Conservation (phyloP, 768 basidiomycete species). For the Panaeolus cyanescens region DNA sequence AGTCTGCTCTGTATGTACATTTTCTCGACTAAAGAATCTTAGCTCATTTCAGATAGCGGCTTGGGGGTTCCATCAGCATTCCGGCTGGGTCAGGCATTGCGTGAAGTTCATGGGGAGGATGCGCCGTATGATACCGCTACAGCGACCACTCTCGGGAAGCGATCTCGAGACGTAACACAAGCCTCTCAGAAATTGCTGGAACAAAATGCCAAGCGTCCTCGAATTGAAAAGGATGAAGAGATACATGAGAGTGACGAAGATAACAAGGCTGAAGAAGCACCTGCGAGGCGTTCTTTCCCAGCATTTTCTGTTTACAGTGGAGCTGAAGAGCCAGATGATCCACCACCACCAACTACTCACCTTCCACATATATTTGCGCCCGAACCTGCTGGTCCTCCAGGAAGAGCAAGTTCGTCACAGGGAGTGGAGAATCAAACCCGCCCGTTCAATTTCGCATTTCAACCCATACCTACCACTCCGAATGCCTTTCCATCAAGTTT, state of each 20-base stretch:
- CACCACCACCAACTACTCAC: slow-evolving; percentile 51
- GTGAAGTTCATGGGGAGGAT: not conserved
- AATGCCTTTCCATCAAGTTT: slow-evolving; percentile 47
- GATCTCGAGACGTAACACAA: slow-evolving; percentile 50
- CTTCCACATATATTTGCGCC: slow-evolving; percentile 54
- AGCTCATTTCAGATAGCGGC: slow-evolving; percentile 15
- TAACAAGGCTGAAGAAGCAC: slow-evolving; percentile 10
- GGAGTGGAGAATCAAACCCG: slow-evolving; percentile 50
- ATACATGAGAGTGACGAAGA: slow-evolving; percentile 12
- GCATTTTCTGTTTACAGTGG: slow-evolving; percentile 19
- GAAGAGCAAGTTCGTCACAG: slow-evolving; percentile 13
- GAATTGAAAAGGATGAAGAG: slow-evolving; percentile 22
- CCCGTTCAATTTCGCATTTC: slow-evolving; percentile 54
- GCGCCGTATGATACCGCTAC: slow-evolving; percentile 14
- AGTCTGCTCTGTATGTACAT: slow-evolving; percentile 18
- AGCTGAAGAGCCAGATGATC: slow-evolving; percentile 30
- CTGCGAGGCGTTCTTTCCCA: slow-evolving; percentile 9
- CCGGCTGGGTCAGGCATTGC: not conserved
- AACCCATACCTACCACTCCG: slow-evolving; percentile 54
- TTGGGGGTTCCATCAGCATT: slow-evolving; percentile 22
- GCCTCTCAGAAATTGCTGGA: not conserved
- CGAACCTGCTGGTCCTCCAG: slow-evolving; percentile 38
- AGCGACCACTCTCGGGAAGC: slow-evolving; percentile 63
- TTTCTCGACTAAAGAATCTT: not conserved
- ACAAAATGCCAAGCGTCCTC: slow-evolving; percentile 55